phyloP scores from a whole-genome alignment of 805 yeast species.

The Candida manassasensis region DNA sequence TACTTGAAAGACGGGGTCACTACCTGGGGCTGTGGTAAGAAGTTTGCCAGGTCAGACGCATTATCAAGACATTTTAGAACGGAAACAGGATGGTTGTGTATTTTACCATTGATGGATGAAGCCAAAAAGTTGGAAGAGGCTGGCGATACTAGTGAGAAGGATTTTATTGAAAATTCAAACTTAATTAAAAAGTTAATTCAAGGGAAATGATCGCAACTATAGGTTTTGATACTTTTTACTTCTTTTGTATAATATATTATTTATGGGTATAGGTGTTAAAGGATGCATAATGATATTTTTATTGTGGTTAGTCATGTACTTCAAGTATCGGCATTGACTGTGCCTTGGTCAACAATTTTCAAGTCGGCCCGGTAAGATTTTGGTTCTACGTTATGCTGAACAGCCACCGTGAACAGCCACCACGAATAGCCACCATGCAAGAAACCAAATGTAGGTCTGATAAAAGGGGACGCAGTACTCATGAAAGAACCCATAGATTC shows the following conservation, averaged over 20 bases:
- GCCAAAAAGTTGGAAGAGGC: conserved; percentile 32
- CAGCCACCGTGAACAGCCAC: too few species aligned
- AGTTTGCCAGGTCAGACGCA: conserved; percentile 76
- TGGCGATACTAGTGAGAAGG: conserved; percentile 6
- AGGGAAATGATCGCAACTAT: conserved; percentile 6
- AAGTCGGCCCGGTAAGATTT: too few species aligned
- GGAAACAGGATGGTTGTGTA: conserved; percentile 68
- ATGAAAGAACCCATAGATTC: too few species aligned
- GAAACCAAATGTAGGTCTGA: too few species aligned
- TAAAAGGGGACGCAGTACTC: too few species aligned
- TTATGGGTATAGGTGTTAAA: conserved; percentile 1
- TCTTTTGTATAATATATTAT: not conserved
- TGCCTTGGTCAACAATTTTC: too few species aligned
- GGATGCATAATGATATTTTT: not conserved
- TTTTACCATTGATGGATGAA: conserved; percentile 60
- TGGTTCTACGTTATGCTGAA: too few species aligned
- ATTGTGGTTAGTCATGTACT: too few species aligned
- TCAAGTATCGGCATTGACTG: too few species aligned
- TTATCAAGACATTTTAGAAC: conserved; percentile 71
- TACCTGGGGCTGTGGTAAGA: conserved; percentile 71
- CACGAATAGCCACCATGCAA: too few species aligned
- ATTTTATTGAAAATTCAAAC: conserved; percentile 14
- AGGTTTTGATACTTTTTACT: not conserved
- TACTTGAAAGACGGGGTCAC: conserved; percentile 50
- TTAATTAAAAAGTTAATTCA: conserved; percentile 17